These are phyloP conservation scores for Linderina pennispora DNA, from an alignment of 192 early-diverging fungal genomes.

Conservation along the genomic window DNA sequence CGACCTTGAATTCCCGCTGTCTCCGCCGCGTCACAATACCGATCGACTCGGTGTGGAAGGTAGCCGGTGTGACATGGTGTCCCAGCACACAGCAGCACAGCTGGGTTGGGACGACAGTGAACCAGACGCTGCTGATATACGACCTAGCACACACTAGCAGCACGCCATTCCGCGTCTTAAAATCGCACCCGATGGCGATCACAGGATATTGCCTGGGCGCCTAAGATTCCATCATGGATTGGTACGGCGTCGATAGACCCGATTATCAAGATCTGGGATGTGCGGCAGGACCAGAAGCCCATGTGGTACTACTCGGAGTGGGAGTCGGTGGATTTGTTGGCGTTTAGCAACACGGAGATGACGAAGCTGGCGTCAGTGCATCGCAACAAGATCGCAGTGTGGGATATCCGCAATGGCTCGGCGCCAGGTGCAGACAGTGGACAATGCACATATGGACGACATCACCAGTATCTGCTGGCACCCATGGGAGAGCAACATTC, in stretches of 20 bases:
- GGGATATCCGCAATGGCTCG: slow-evolving; percentile 41
- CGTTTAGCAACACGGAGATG: slow-evolving; percentile 31
- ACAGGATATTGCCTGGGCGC: slow-evolving; percentile 42
- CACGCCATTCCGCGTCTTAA: slow-evolving; percentile 27
- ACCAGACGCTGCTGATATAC: slow-evolving; percentile 31
- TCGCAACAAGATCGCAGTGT: slow-evolving; percentile 33
- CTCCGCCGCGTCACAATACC: slow-evolving; percentile 27
- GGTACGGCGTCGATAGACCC: slow-evolving; percentile 42
- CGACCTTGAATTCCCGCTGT: slow-evolving; percentile 31
- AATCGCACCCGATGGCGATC: slow-evolving; percentile 35
- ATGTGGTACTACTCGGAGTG: slow-evolving; percentile 42
- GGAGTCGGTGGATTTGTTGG: slow-evolving; percentile 32
- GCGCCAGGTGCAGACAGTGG: slow-evolving; percentile 22
- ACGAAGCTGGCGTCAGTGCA: slow-evolving; percentile 37
- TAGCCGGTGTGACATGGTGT: slow-evolving; percentile 34
- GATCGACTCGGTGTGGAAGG: slow-evolving; percentile 25
- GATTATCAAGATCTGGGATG: slow-evolving; percentile 42
- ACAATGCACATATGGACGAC: slow-evolving; percentile 32
- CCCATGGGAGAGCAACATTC: slow-evolving; percentile 6
- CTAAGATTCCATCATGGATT: slow-evolving; percentile 30
- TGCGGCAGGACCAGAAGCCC: slow-evolving; percentile 32
- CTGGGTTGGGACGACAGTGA: slow-evolving; percentile 36
- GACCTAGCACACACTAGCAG: slow-evolving; percentile 23
- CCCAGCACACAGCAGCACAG: slow-evolving; percentile 27
- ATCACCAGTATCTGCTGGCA: slow-evolving; percentile 41